Percentiles rank a stretch among this genome's conserved stretches.
phyloP scores from a whole-genome alignment of 495 filamentous ascomycete species.

The Daldinia caldariorum region DNA sequence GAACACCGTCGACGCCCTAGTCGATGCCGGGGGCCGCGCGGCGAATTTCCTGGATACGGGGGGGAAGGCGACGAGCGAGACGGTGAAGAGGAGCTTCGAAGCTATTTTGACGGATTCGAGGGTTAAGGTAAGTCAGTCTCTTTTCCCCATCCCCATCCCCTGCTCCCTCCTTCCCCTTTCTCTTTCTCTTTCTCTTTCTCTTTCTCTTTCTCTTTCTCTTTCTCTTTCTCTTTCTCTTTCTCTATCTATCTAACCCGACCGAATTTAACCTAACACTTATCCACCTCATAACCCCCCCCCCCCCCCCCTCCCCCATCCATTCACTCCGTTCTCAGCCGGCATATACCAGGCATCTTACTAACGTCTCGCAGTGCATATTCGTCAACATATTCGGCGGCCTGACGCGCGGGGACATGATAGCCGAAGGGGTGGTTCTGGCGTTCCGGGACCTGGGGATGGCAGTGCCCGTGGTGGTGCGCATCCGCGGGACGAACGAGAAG shows the following conservation, averaged over 20 bases:
- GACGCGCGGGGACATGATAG: slow-evolving; percentile 90
- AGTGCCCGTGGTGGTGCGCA: slow-evolving; percentile 83
- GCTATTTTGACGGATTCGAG: slow-evolving; percentile 75
- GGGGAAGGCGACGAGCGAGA: slow-evolving; percentile 87
- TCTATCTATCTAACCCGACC: no score
- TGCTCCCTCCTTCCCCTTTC: background rate
- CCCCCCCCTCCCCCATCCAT: no score
- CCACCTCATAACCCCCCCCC: no score
- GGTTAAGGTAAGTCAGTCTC: slow-evolving; percentile 60
- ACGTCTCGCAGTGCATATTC: slow-evolving; percentile 62
- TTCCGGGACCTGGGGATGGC: slow-evolving; percentile 75
- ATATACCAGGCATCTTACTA: background rate
- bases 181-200: slow-evolving; percentile 34
- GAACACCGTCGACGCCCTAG: slow-evolving; percentile 87
- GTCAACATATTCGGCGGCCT: slow-evolving; percentile 93
- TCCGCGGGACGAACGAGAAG: slow-evolving; percentile 85
- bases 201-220: slow-evolving; percentile 34
- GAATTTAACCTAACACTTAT: no score
- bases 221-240: background rate
- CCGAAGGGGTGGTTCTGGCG: slow-evolving; percentile 79
- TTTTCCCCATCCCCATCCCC: background rate
- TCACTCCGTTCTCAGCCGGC: no score
- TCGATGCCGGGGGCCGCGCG: slow-evolving; percentile 68
- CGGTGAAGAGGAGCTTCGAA: slow-evolving; percentile 79
- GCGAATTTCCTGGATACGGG: slow-evolving; percentile 92